These are phyloP conservation scores for Cladophialophora yegresii DNA, from an alignment of 2,329 filamentous ascomycete genomes.

Conservation along the genomic window DNA sequence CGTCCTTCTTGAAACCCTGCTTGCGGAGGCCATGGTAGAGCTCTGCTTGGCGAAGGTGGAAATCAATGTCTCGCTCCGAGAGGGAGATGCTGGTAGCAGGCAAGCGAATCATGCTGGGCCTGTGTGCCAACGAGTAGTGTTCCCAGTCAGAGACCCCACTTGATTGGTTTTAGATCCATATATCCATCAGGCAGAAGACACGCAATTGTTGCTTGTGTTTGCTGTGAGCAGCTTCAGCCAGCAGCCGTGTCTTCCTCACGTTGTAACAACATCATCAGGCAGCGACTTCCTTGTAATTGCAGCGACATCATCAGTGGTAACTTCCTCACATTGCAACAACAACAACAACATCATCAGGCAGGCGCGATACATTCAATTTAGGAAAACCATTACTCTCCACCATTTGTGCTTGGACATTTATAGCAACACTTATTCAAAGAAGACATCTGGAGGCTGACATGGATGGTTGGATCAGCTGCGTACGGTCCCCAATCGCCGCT, in stretches of 20 bases:
- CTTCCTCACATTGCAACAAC: not conserved
- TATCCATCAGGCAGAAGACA: not conserved
- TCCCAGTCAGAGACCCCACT: slow-evolving; percentile 3
- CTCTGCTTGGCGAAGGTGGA: slow-evolving; percentile 38
- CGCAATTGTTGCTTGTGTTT: not conserved
- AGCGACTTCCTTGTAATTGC: slow-evolving; percentile 2
- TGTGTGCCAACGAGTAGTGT: not conserved
- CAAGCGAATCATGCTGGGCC: slow-evolving; percentile 40
- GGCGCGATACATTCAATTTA: not conserved
- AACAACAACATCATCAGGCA: not conserved
- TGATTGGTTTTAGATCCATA: not conserved
- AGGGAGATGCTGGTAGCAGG: slow-evolving; percentile 41
- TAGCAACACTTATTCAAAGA: slow-evolving; percentile 5
- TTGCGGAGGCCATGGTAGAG: slow-evolving; percentile 33
- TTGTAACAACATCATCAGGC: not conserved
- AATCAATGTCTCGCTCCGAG: slow-evolving; percentile 41
- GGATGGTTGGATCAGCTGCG: not conserved
- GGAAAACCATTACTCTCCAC: not conserved
- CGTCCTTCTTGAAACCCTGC: slow-evolving; percentile 35
- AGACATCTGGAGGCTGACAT: slow-evolving; percentile 2
- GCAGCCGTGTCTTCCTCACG: not conserved
- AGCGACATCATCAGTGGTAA: not conserved
- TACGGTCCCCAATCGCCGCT: not conserved
- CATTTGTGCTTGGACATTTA: slow-evolving; percentile 4
- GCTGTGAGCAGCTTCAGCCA: not conserved